These are phyloP conservation scores for Taxawa tesnikishii DNA, from an alignment of 2,329 filamentous ascomycete genomes.

Conservation along the genomic window DNA sequence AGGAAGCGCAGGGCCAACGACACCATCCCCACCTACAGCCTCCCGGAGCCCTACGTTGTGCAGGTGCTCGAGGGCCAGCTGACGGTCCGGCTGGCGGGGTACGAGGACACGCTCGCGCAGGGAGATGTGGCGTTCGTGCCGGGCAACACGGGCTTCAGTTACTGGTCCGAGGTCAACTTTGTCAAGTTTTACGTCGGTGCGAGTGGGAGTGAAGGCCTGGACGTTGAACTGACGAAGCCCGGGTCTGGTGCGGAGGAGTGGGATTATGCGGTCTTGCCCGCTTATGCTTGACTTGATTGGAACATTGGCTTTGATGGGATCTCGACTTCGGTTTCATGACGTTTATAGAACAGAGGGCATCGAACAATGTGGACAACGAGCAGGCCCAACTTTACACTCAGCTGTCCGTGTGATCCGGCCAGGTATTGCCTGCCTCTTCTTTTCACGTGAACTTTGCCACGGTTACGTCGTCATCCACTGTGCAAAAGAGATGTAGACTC, in stretches of 20 bases:
- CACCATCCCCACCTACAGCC: constrained; percentile 12
- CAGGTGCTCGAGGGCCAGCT: constrained; percentile 3
- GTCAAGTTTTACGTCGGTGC: constrained; percentile 6
- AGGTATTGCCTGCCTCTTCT: too few species aligned
- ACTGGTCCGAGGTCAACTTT: constrained; percentile 4
- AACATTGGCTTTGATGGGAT: too few species aligned
- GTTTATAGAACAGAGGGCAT: too few species aligned
- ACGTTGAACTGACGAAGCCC: constrained; percentile 2
- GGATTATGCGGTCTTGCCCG: constrained; percentile 6
- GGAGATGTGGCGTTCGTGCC: constrained; percentile 5
- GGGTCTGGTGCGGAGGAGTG: not conserved
- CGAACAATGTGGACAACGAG: too few species aligned
- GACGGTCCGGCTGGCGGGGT: not conserved
- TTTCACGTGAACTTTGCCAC: too few species aligned
- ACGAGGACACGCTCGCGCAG: constrained; percentile 1
- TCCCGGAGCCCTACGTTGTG: constrained; percentile 13
- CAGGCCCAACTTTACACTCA: too few species aligned
- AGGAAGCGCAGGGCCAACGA: too few species aligned
- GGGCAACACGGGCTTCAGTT: constrained; percentile 1
- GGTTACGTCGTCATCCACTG: too few species aligned
- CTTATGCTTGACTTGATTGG: too few species aligned
- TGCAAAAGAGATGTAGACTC: too few species aligned
- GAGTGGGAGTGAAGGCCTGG: constrained; percentile 1
- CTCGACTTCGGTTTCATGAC: too few species aligned
- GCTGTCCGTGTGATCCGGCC: too few species aligned